Percentiles rank a stretch among this genome's conserved stretches.
Conservation (phyloP, 177 flowering plant genomes). For the Tripterygium wilfordii region DNA sequence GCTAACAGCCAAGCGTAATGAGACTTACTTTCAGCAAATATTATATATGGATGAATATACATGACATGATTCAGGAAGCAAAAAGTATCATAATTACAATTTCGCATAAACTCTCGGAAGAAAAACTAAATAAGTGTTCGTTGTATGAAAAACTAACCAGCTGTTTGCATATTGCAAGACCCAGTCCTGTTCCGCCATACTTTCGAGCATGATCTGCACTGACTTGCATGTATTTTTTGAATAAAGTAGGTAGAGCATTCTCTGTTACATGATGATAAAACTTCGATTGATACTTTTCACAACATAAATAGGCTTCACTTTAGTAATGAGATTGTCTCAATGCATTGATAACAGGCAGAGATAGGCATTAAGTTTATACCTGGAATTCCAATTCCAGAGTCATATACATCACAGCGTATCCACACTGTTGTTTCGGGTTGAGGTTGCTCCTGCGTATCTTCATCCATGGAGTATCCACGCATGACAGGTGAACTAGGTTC, state of each 20-base stretch:
- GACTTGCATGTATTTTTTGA: slow-evolving; percentile 94
- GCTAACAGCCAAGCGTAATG: too few relatives aligned
- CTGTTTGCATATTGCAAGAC: slow-evolving; percentile 97
- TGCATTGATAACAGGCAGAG: too few relatives aligned
- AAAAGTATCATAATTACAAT: too few relatives aligned
- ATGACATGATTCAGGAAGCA: too few relatives aligned
- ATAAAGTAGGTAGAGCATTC: slow-evolving; percentile 74
- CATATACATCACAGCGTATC: slow-evolving; percentile 91
- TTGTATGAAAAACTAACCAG: slow-evolving; percentile 79
- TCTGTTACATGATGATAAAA: slow-evolving; percentile 39
- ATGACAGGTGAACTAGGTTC: slow-evolving; percentile 24
- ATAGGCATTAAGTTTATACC: too few relatives aligned
- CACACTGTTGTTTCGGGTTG: slow-evolving; percentile 57
- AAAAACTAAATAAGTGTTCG: too few relatives aligned
- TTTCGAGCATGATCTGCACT: slow-evolving; percentile 97
- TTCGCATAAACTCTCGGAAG: too few relatives aligned
- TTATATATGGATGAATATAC: too few relatives aligned
- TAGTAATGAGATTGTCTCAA: not conserved
- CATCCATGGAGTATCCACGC: slow-evolving; percentile 19
- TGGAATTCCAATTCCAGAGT: slow-evolving; percentile 98
- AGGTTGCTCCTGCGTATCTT: slow-evolving; percentile 26
- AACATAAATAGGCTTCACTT: not conserved
- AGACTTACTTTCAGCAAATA: too few relatives aligned
- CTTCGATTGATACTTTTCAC: not conserved
- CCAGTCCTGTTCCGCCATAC: slow-evolving; percentile 98